phyloP scores from a whole-genome alignment of 1,139 yeast species.

The Candida tetrigidarum region DNA sequence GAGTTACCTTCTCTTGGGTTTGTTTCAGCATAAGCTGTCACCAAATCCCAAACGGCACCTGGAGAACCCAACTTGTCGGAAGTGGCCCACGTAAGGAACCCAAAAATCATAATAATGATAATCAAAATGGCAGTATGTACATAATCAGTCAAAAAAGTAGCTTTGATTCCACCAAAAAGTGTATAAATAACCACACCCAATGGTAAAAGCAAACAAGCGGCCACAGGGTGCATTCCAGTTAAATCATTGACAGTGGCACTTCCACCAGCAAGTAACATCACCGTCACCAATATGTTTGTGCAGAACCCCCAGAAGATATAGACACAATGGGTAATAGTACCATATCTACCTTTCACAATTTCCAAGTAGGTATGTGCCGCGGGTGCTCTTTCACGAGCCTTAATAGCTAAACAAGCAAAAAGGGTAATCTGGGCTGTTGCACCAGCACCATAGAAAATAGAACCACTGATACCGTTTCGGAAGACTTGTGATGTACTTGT shows the following conservation, averaged over 20 bases:
- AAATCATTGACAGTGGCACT: conserved; percentile 76
- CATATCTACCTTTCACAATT: conserved; percentile 55
- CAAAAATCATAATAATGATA: conserved; percentile 62
- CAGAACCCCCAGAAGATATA: conserved; percentile 80
- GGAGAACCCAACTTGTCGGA: conserved; percentile 74
- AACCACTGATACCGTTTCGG: conserved; percentile 70
- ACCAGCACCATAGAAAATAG: conserved; percentile 56
- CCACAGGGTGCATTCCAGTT: conserved; percentile 84
- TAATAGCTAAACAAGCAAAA: conserved; percentile 57
- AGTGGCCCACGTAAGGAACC: conserved; percentile 67
- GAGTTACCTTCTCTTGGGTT: conserved; percentile 77
- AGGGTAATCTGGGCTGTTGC: conserved; percentile 57
- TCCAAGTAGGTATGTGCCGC: conserved; percentile 62
- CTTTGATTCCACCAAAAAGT: conserved; percentile 86
- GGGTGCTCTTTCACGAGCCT: conserved; percentile 60
- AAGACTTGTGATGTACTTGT: conserved; percentile 81
- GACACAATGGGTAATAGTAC: conserved; percentile 63
- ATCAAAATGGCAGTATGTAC: conserved; percentile 71
- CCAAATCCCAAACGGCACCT: conserved; percentile 72
- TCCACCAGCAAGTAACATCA: conserved; percentile 87
- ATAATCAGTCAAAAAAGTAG: conserved; percentile 88
- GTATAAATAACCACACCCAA: conserved; percentile 85
- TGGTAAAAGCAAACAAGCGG: conserved; percentile 81
- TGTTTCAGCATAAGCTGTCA: conserved; percentile 57
- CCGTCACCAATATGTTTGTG: conserved; percentile 86